These are phyloP conservation scores for Teunomyces aglyptinius DNA, from an alignment of 805 yeast genomes.

Conservation along the genomic window DNA sequence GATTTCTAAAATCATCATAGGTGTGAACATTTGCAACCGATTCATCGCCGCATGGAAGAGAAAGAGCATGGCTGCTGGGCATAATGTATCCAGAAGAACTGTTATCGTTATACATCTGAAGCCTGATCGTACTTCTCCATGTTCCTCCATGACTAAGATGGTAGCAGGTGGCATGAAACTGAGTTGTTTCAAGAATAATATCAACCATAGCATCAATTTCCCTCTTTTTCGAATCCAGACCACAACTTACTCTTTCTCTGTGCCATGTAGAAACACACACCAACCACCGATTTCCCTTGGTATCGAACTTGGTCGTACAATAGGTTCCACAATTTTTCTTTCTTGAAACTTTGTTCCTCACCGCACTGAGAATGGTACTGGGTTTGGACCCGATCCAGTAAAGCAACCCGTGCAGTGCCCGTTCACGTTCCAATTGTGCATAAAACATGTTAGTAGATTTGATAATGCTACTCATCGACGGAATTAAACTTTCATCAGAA, in stretches of 20 bases:
- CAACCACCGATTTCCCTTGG: background rate
- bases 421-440: background rate
- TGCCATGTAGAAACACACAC: conserved; percentile 3
- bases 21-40: background rate
- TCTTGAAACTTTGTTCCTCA: background rate
- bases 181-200: background rate
- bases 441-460: background rate
- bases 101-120: background rate
- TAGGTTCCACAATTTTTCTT: background rate
- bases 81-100: background rate
- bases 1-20: background rate
- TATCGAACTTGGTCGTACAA: background rate
- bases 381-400: background rate
- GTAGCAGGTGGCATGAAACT: background rate
- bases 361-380: background rate
- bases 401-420: background rate
- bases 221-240: background rate
- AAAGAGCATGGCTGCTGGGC: background rate
- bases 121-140: background rate
- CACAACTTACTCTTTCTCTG: background rate
- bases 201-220: background rate
- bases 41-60: background rate
- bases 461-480: background rate
- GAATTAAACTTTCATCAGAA: background rate
- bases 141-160: background rate